Percentiles rank a stretch among this genome's conserved stretches.
These are phyloP conservation scores for Penicillium thymicola DNA, from an alignment of 2,329 filamentous ascomycete genomes.

Conservation along the genomic window DNA sequence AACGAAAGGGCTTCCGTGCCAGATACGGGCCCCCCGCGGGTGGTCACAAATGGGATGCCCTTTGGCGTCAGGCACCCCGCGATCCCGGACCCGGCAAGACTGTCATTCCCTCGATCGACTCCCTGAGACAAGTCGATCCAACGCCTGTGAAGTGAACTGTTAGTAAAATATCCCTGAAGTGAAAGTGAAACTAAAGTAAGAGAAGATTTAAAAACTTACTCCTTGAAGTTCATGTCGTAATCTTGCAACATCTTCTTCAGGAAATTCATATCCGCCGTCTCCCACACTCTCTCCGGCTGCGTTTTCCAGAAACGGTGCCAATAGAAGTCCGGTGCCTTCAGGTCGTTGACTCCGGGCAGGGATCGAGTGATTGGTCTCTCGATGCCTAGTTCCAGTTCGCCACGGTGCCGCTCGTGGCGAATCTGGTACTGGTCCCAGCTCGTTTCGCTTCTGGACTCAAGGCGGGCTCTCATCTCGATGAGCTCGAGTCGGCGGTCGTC, in stretches of 20 bases:
- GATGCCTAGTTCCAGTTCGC: constrained; percentile 50
- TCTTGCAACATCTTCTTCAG: constrained; percentile 49
- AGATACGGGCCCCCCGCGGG: constrained; percentile 58
- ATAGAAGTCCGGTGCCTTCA: constrained; percentile 55
- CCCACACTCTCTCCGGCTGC: constrained; percentile 60
- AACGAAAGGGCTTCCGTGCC: constrained; percentile 62
- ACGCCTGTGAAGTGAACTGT: constrained; percentile 27
- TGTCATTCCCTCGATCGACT: constrained; percentile 57
- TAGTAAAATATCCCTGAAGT: neutral
- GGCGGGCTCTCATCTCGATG: constrained; percentile 49
- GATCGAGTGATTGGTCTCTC: constrained; percentile 59
- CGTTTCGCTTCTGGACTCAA: constrained; percentile 20
- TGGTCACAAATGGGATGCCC: constrained; percentile 60
- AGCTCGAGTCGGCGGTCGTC: constrained; percentile 55
- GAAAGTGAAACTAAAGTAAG: neutral
- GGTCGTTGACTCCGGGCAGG: constrained; percentile 51
- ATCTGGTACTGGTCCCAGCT: constrained; percentile 50
- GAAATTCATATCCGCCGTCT: constrained; percentile 63
- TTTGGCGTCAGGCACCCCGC: constrained; percentile 66
- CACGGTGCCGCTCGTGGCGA: constrained; percentile 58
- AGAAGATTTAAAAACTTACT: constrained; percentile 33
- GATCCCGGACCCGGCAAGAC: constrained; percentile 51
- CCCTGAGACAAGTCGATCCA: constrained; percentile 69
- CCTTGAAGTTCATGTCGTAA: constrained; percentile 59
- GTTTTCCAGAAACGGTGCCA: constrained; percentile 50